Base-by-base conservation (phyloP, 176 grass and related monocot genomes). In the Lolium rigidum region DNA sequence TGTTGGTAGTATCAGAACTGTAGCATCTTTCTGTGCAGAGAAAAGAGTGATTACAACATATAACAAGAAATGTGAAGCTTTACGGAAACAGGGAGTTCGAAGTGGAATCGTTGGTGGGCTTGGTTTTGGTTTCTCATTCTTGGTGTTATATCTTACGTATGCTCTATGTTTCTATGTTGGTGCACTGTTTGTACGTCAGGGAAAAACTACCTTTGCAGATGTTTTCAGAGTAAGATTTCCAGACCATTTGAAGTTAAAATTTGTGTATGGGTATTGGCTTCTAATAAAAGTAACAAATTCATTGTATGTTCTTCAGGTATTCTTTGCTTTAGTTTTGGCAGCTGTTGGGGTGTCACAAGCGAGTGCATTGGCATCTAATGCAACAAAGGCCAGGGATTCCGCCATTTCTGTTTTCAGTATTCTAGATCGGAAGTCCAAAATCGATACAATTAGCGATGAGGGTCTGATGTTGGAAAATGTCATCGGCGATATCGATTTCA, bases 111-210 rank as follows among this genome's bases (percentile, higher is more conserved):
- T 90, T 39, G 88, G 88, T 80, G 91, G 88, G 17, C 24, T 90
- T 46, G 91, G 91, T 46, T 87, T 87, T 43, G 88, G 91, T 20
- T 84, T 90, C 16, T 82, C 91, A 26, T 84, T 78, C 78, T 84
- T 93, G 35, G 76, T 85, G 21, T 24, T 90, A 49, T 87, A 85
- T 50, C 71, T 87, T 20, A 74, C 81, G 8, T 90, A 82, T 31
- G 88, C 77, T 31, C 85, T 93, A 78, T 90, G 81, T 31, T 93
- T 93, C 85, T 93, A 93, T 61, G 75, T 93, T n/a, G 91, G 91
- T 73, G 91, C 84, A 50, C 61, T 31, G 15, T 90, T 93, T 59
- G 64, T 93, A 20, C 81, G 56, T 20, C 80, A 93, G 12, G 88
- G 88, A 25, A 84, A 87, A 64, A 69, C 88, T 68, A 85, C 88